phyloP scores from a whole-genome alignment of 768 basidiomycete species.

The Rhizopogon salebrosus region DNA sequence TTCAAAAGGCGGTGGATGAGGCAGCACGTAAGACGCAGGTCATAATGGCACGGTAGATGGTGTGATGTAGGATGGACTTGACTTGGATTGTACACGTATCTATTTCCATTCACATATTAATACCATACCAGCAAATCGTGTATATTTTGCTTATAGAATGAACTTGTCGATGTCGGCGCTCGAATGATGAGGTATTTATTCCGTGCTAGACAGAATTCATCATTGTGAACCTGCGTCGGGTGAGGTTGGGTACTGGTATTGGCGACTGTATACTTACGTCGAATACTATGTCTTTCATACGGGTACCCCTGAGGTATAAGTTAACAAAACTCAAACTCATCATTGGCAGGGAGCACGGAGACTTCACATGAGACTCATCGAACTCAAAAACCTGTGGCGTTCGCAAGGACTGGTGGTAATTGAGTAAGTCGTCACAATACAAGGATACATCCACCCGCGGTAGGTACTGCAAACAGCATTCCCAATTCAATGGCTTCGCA shows the following conservation, averaged over 20 bases:
- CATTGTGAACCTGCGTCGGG: too few species aligned
- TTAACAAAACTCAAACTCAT: too few species aligned
- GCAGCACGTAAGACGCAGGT: conserved; percentile 73
- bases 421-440: neutral
- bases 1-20: conserved; percentile 65
- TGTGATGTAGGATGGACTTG: neutral
- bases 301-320: too few species aligned
- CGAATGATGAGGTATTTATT: neutral
- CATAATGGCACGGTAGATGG: conserved; percentile 68
- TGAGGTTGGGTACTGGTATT: too few species aligned
- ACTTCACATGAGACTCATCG: too few species aligned
- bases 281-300: too few species aligned
- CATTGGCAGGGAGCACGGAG: too few species aligned
- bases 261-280: too few species aligned
- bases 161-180: neutral
- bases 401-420: neutral
- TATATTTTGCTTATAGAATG: neutral
- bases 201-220: neutral
- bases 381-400: too few species aligned
- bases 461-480: neutral
- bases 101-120: neutral
- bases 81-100: neutral
- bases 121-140: neutral
- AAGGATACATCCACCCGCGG: neutral
- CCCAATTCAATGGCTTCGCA: conserved; percentile 14